A percentile compares a stretch with the other conserved stretches of the same genome.
Conservation (phyloP, 768 basidiomycete species). For the Boletales sp. region DNA sequence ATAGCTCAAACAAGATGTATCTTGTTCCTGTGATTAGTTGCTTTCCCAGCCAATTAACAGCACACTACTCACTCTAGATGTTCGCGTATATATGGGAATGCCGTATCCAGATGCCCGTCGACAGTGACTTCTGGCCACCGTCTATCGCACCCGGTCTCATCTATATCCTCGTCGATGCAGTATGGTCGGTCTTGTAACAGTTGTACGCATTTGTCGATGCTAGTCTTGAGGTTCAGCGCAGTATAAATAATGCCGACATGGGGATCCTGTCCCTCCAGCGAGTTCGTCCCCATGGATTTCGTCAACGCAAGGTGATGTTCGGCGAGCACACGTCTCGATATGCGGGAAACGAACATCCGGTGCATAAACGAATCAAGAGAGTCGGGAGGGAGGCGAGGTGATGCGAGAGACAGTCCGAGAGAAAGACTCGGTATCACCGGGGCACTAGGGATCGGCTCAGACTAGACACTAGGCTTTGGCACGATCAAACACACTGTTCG, state of each 20-base stretch:
- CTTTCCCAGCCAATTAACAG: neutral
- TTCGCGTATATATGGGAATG: conserved; percentile 81
- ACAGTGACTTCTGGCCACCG: conserved; percentile 63
- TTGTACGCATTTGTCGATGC: conserved; percentile 64
- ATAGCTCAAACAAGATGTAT: conserved; percentile 84
- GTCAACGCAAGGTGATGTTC: conserved; percentile 88
- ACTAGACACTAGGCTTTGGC: neutral
- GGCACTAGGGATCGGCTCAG: conserved; percentile 44
- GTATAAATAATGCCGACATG: conserved; percentile 88
- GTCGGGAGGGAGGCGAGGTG: conserved; percentile 73
- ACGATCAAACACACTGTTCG: conserved; percentile 61
- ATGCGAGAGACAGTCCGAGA: conserved; percentile 81
- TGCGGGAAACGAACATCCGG: conserved; percentile 87
- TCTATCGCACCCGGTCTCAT: conserved; percentile 24
- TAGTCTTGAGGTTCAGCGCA: conserved; percentile 61
- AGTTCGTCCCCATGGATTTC: conserved; percentile 41
- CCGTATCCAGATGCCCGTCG: conserved; percentile 67
- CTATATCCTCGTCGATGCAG: conserved; percentile 38
- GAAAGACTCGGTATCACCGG: conserved; percentile 78
- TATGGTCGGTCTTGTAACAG: conserved; percentile 51
- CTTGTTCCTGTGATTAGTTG: conserved; percentile 37
- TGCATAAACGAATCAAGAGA: conserved; percentile 83
- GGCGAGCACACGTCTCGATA: conserved; percentile 83
- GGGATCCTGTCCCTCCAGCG: conserved; percentile 41
- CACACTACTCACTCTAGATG: conserved; percentile 66